These are phyloP conservation scores for Epichloe coenophiala DNA, from an alignment of 2,329 filamentous ascomycete species.

Conservation along the genomic window DNA sequence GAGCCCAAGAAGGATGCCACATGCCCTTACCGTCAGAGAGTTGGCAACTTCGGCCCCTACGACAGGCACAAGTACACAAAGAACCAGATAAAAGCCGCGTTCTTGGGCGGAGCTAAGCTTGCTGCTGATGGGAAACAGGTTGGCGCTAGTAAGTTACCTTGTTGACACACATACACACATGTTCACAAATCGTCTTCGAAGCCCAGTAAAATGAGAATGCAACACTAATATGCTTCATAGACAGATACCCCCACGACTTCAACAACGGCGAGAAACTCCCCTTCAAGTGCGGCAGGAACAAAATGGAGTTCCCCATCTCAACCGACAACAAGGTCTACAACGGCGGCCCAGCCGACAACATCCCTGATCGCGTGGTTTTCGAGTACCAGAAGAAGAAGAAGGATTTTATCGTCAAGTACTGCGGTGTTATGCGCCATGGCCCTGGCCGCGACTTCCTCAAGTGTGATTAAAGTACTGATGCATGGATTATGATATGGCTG, in stretches of 20 bases:
- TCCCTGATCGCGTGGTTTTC: conserved; percentile 1
- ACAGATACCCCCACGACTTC: background rate
- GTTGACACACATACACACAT: no score
- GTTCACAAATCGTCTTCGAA: no score
- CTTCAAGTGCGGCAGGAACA: background rate
- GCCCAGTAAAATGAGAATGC: no score
- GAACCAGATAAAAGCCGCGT: background rate
- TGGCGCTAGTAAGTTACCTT: background rate
- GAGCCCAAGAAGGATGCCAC: background rate
- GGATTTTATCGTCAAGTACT: background rate
- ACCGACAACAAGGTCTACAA: background rate
- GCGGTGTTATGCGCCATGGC: conserved; percentile 1
- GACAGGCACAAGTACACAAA: background rate
- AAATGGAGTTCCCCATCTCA: background rate
- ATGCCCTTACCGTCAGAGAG: background rate
- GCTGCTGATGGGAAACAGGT: background rate
- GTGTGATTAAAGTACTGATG: background rate
- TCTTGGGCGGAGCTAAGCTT: background rate
- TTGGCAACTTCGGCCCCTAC: background rate
- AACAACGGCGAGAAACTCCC: background rate
- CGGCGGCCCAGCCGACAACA: background rate
- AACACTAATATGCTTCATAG: background rate
- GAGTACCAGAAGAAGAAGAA: background rate
- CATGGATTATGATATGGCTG: background rate
- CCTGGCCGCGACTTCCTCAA: background rate